These are phyloP conservation scores for Argentina anserina DNA, from an alignment of 306 rosid species.

Conservation along the genomic window DNA sequence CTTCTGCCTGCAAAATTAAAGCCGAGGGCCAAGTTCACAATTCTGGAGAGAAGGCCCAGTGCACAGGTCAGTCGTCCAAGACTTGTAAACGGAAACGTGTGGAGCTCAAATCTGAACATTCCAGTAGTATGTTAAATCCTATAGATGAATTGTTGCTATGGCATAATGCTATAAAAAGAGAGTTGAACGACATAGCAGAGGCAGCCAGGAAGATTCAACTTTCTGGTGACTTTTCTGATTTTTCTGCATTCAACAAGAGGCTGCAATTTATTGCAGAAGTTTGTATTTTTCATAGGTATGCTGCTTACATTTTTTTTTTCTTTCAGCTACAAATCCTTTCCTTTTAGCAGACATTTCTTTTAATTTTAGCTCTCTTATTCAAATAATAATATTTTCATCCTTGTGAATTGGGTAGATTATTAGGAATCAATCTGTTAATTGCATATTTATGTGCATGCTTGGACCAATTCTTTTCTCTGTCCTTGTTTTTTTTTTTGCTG, in stretches of 20 bases:
- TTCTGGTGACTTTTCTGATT: conserved; percentile 69
- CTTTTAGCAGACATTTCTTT: background rate
- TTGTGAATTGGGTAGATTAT: background rate
- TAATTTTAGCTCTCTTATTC: conserved; percentile 1
- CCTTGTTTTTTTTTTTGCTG: background rate
- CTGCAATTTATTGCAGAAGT: conserved; percentile 88
- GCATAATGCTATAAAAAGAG: conserved; percentile 91
- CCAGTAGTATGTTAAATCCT: conserved; percentile 46
- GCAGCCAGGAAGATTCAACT: conserved; percentile 40
- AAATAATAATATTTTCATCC: conserved; percentile 1
- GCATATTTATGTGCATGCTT: background rate
- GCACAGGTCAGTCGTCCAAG: conserved; percentile 26
- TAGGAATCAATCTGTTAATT: background rate
- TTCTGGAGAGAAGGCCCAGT: conserved; percentile 32
- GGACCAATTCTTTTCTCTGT: background rate
- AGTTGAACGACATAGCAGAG: conserved; percentile 62
- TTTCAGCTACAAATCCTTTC: background rate
- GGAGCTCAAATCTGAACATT: conserved; percentile 29
- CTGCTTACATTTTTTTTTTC: background rate
- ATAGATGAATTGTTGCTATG: conserved; percentile 81
- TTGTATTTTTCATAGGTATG: conserved; percentile 87
- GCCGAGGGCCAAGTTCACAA: conserved; percentile 24
- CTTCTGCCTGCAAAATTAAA: conserved; percentile 17
- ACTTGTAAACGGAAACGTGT: conserved; percentile 39
- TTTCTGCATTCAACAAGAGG: conserved; percentile 68